Base-by-base conservation (phyloP, 371 early-diverging fungal genomes). In the Mucor racemosus region DNA sequence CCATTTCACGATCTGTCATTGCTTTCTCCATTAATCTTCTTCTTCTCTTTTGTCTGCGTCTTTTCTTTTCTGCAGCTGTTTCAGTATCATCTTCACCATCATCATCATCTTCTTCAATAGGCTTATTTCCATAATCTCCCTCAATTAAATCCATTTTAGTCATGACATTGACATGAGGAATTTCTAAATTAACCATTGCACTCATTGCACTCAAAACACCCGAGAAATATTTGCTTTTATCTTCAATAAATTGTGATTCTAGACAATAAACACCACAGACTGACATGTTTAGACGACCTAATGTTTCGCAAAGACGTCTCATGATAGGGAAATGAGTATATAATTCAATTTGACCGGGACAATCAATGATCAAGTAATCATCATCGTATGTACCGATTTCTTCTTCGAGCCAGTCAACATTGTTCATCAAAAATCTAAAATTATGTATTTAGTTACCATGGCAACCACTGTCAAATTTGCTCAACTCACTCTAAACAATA, bases 261-360 rank as follows among this genome's bases (percentile, higher is more conserved):
- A 99, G 79, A 44, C 96, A 82, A 76, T 99, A 99, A 1, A 98
- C 94, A 5, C 97, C 97, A 68, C 95, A 94, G 14, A 94, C 88
- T 4, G 79, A 72, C 80, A 92, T 89, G 62, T 91, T 88, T 77
- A 86, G 76, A 40, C 86, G 86, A 56, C 80, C 80, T 46, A 99
- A 69, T 15, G 83, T 73, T 46, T 91, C 89, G 36, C 95, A 91
- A 42, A 99, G 62, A 14, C 87, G 86, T 55, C 87, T 86, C 93
- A 99, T 97, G 59, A 97, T 92, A 15, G 94, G 92, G 48, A 95
- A 94, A 76, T 99, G 99, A n/a, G 99, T 97, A 81, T 99, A 99
- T 44, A 99, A 86, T 79, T 99, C 99, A 62, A 99, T 97, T 80
- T 99, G 99, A 6, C 95, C 99, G n/a, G 99, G 99, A 72, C 99